These are phyloP conservation scores for Zygosaccharomyces pseudobailii DNA, from an alignment of 1,139 yeast genomes.

Conservation along the genomic window DNA sequence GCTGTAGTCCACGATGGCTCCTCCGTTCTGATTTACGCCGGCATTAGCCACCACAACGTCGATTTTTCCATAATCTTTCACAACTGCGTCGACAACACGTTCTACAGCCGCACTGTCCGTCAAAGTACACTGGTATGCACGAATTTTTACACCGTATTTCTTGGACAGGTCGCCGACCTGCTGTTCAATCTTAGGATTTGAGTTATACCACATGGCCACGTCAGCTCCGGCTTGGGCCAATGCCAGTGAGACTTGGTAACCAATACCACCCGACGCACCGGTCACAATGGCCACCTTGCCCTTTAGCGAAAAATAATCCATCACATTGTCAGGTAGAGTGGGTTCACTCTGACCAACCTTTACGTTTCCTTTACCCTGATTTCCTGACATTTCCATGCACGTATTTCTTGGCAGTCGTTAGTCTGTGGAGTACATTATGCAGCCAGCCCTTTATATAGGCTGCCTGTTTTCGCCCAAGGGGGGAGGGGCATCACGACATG, in stretches of 20 bases:
- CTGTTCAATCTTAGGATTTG: slow-evolving; percentile 59
- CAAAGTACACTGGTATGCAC: slow-evolving; percentile 71
- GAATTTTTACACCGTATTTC: slow-evolving; percentile 60
- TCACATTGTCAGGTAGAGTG: slow-evolving; percentile 26
- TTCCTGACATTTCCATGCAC: not conserved
- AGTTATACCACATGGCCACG: slow-evolving; percentile 78
- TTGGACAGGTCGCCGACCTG: slow-evolving; percentile 40
- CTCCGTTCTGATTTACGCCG: slow-evolving; percentile 82
- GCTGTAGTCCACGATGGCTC: slow-evolving; percentile 52
- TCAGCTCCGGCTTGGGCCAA: slow-evolving; percentile 92
- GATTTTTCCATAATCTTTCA: slow-evolving; percentile 66
- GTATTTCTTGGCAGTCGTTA: not conserved
- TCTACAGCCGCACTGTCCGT: slow-evolving; percentile 57
- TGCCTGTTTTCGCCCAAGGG: not conserved
- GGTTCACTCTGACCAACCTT: not conserved
- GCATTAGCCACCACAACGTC: slow-evolving; percentile 90
- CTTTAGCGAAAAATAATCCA: slow-evolving; percentile 60
- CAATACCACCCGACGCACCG: slow-evolving; percentile 88
- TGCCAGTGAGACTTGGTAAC: slow-evolving; percentile 78
- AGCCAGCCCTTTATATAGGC: too few relatives aligned
- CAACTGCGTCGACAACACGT: slow-evolving; percentile 51
- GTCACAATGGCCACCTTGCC: slow-evolving; percentile 85
- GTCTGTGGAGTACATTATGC: too few relatives aligned
- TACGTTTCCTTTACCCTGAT: not conserved
- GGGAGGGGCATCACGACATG: too few relatives aligned